Evolutionary conservation across 495 filamentous ascomycete species (phyloP).

Genomic region (Venustampulla echinocandica): DNA sequence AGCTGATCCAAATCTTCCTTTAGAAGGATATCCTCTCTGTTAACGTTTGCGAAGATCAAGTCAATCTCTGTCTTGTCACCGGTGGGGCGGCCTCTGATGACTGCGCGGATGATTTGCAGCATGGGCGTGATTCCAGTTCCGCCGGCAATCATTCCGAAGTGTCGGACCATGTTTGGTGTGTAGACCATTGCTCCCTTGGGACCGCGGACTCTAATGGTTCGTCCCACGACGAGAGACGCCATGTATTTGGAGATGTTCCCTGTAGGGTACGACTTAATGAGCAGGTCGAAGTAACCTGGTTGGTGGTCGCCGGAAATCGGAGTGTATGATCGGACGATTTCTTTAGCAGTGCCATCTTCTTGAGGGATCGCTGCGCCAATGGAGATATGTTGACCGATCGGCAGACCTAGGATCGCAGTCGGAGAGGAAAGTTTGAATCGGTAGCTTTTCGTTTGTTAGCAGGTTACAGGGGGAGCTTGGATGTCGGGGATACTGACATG

Average conservation of each 20-base stretch:
- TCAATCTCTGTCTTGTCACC: slow-evolving; percentile 84
- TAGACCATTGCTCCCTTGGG: slow-evolving; percentile 98
- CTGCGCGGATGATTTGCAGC: slow-evolving; percentile 88
- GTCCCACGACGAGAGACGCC: slow-evolving; percentile 68
- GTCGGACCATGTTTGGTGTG: slow-evolving; percentile 84
- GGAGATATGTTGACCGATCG: slow-evolving; percentile 97
- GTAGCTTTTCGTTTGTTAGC: slow-evolving; percentile 49
- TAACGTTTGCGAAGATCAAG: slow-evolving; percentile 94
- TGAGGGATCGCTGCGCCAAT: slow-evolving; percentile 66
- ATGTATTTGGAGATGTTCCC: slow-evolving; percentile 94
- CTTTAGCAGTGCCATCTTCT: slow-evolving; percentile 61
- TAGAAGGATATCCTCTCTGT: slow-evolving; percentile 82
- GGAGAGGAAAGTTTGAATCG: slow-evolving; percentile 74
- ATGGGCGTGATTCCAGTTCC: slow-evolving; percentile 98
- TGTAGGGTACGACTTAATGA: slow-evolving; percentile 94
- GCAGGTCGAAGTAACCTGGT: slow-evolving; percentile 89
- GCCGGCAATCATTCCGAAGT: slow-evolving; percentile 96
- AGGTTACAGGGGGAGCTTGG: slow-evolving; percentile 7
- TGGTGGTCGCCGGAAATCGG: slow-evolving; percentile 89
- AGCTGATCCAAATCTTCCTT: slow-evolving; percentile 82
- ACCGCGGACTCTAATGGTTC: slow-evolving; percentile 80
- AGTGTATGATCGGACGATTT: slow-evolving; percentile 92
- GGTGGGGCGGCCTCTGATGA: slow-evolving; percentile 69
- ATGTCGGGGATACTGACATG: slow-evolving; percentile 46
- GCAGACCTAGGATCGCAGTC: slow-evolving; percentile 81